Conservation (phyloP, 2,329 filamentous ascomycete species). For the Colletotrichum somersetense region DNA sequence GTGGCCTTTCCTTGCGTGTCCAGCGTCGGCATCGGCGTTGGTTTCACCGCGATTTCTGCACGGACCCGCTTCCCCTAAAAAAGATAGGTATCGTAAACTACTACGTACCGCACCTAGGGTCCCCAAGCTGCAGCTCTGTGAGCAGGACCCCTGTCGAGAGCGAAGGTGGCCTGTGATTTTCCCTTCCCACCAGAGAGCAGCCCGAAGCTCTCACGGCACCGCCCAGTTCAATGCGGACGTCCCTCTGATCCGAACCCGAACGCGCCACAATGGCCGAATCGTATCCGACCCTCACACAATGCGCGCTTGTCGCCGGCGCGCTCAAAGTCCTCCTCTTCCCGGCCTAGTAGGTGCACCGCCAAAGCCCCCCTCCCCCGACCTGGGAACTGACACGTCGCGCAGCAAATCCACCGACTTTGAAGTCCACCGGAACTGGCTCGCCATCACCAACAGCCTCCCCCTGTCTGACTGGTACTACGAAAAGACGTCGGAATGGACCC, state of each 20-base stretch:
- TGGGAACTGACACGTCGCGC: constrained; percentile 43
- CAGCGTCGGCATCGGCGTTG: constrained; percentile 10
- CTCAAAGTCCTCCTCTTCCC: constrained; percentile 94
- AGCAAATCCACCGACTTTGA: constrained; percentile 99
- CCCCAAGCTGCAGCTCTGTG: constrained; percentile 27
- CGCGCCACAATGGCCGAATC: constrained; percentile 76
- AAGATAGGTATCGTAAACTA: neutral
- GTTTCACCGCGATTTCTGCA: constrained; percentile 40
- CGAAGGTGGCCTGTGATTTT: constrained; percentile 38
- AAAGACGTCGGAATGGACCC: constrained; percentile 98
- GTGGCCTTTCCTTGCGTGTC: neutral
- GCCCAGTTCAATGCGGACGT: constrained; percentile 41
- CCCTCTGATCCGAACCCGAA: constrained; percentile 8
- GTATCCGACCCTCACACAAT: constrained; percentile 90
- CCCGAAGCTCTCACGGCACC: constrained; percentile 35
- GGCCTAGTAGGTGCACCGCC: constrained; percentile 79
- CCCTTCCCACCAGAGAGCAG: constrained; percentile 12
- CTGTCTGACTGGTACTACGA: constrained; percentile 95
- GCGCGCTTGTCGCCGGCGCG: constrained; percentile 85
- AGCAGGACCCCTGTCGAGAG: constrained; percentile 35
- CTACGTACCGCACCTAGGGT: too few species aligned
- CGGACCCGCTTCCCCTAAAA: constrained; percentile 24
- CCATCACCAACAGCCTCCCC: constrained; percentile 91
- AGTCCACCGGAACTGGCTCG: constrained; percentile 98
- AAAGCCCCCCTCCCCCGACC: neutral